Conservation (phyloP, 352 stramenopile genomes). For the Discostella stelligera region DNA sequence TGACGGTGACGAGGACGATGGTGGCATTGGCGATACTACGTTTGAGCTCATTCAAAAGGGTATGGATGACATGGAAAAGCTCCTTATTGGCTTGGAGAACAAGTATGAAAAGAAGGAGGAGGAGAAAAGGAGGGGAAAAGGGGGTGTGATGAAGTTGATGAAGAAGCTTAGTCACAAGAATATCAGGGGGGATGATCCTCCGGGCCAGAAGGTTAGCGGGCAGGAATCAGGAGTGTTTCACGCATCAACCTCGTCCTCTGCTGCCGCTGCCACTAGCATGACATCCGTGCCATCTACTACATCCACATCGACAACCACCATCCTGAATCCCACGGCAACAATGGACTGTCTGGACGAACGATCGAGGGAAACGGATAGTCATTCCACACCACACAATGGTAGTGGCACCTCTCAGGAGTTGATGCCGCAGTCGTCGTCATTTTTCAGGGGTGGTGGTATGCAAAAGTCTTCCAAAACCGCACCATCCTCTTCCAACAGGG, state of each 20-base stretch:
- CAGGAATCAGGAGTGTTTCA: not conserved
- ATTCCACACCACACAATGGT: slow-evolving; percentile 15
- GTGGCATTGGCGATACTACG: not conserved
- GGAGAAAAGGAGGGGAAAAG: slow-evolving; percentile 16
- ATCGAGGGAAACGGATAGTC: slow-evolving; percentile 34
- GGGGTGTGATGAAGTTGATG: not conserved
- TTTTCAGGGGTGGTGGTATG: not conserved
- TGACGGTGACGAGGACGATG: not conserved
- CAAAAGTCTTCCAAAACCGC: not conserved
- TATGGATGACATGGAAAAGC: slow-evolving; percentile 18
- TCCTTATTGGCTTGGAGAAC: slow-evolving; percentile 7
- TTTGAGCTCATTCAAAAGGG: slow-evolving; percentile 23
- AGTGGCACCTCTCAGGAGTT: not conserved
- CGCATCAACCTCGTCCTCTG: not conserved
- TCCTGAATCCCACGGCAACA: slow-evolving; percentile 11
- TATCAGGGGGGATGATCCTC: not conserved
- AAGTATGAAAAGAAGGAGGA: slow-evolving; percentile 18
- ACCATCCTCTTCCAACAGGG: not conserved
- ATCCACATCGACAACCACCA: slow-evolving; percentile 7
- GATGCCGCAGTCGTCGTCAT: not conserved
- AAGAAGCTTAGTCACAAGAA: not conserved
- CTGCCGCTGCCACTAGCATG: not conserved
- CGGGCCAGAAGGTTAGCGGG: not conserved
- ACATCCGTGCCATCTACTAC: slow-evolving; percentile 6
- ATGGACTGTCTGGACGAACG: slow-evolving; percentile 37